Base-by-base conservation (phyloP, 352 stramenopile genomes). In the Pythium aquatile region DNA sequence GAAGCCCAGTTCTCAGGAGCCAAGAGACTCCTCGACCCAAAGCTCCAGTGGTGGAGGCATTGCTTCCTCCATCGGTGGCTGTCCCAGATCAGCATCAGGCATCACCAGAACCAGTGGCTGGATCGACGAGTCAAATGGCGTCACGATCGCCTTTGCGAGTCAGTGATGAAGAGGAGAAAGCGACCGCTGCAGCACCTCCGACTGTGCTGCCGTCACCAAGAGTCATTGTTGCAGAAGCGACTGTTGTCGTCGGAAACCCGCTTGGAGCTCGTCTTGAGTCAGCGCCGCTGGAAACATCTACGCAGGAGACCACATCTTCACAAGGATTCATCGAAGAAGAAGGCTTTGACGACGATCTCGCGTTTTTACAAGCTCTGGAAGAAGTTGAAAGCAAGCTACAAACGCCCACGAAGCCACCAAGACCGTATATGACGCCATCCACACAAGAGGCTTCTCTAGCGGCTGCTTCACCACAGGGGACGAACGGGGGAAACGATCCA, bases 321-420 rank as follows among this genome's bases (percentile, higher is more conserved):
- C 55, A 88, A 42, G 75, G 83, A 42, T 90, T 88, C 47, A 89
- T 90, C 56, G 65, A 66, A 26, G n/a, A 48, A 26, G 78, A 92
- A 46, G 79, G 88, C 37, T 63, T 75, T 32, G 76, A 88, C 30
- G 81, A 92, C 68, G 83, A 92, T 55, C 52, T 86, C 32, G 70
- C 78, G 16, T 92, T 90, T 68, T 65, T 86, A 20, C 60, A 84
- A 63, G 83, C 81, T 0, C 73, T 92, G 29, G 83, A 92, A 55
- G 73, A 88, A 42, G 79, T 87, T 9, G 83, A 92, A 56, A 73
- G 57, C 28, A 81, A 77, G 33, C 64, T 92, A 16, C 58, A 66
- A 32, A 54, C 58, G 24, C 14, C n/a, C 13, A 10, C 40, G n/a
- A 48, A 48, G 26, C 35, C 11, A 4, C 35, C 35, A 11, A 42